Percentiles rank a stretch among this genome's conserved stretches.
phyloP scores from a whole-genome alignment of 75 land plant genomes.

The Azolla pinnata region DNA sequence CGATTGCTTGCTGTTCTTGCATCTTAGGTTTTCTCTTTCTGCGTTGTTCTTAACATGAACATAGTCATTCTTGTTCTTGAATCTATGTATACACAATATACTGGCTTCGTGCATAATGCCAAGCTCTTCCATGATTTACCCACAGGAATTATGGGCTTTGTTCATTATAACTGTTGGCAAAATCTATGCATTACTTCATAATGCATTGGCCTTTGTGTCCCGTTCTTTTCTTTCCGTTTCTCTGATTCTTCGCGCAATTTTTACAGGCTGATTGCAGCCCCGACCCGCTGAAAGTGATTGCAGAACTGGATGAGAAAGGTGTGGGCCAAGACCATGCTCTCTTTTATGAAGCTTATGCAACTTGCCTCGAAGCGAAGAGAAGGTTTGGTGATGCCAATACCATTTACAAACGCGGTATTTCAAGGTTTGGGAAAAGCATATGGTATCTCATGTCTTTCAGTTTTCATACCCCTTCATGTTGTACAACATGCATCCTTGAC shows the following conservation, averaged over 20 bases:
- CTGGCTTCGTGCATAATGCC: background rate
- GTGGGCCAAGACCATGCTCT: constrained; percentile 74
- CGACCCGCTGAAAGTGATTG: constrained; percentile 70
- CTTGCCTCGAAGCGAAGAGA: constrained; percentile 57
- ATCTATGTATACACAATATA: background rate
- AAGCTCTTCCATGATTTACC: too few species aligned
- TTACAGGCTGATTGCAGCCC: constrained; percentile 79
- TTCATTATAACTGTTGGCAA: too few species aligned
- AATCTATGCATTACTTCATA: too few species aligned
- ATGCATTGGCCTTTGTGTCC: too few species aligned
- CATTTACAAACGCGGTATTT: constrained; percentile 64
- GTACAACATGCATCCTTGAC: too few species aligned
- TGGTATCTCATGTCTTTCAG: too few species aligned
- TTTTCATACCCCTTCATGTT: too few species aligned
- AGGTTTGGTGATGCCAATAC: constrained; percentile 68
- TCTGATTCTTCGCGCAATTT: background rate
- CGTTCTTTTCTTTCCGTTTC: too few species aligned
- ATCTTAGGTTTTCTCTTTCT: background rate
- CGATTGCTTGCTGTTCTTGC: background rate
- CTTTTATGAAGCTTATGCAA: constrained; percentile 68
- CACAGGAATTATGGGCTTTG: too few species aligned
- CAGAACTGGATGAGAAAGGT: constrained; percentile 59
- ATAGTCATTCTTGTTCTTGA: background rate
- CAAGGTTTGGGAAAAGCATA: constrained; percentile 65
- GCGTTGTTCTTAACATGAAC: background rate